Percentiles rank a stretch among this genome's conserved stretches.
These are phyloP conservation scores for Pseudogymnoascus sp. DNA, from an alignment of 2,329 filamentous ascomycete species.

Conservation along the genomic window DNA sequence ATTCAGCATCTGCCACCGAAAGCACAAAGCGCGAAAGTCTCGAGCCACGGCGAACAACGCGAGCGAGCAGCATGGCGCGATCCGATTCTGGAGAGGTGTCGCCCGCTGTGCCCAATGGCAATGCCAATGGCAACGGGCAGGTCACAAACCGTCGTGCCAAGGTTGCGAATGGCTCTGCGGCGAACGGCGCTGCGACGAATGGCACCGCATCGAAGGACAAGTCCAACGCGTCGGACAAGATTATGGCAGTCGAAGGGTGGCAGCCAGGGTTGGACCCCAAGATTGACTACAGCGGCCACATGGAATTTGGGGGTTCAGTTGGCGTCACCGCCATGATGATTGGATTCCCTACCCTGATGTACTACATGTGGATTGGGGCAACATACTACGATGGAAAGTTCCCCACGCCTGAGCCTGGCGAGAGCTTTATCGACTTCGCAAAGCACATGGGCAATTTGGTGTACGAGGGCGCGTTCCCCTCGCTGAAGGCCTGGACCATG, in stretches of 20 bases:
- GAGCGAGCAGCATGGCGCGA: slow-evolving; percentile 9
- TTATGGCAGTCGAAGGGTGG: slow-evolving; percentile 44
- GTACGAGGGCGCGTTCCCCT: slow-evolving; percentile 79
- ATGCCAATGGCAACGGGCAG: slow-evolving; percentile 13
- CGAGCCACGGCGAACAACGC: slow-evolving; percentile 18
- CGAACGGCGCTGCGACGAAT: slow-evolving; percentile 6
- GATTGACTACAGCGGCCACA: slow-evolving; percentile 53
- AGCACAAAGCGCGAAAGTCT: slow-evolving; percentile 21
- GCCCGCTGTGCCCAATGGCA: slow-evolving; percentile 8
- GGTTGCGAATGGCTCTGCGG: slow-evolving; percentile 8
- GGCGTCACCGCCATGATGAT: slow-evolving; percentile 82
- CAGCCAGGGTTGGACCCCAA: slow-evolving; percentile 50
- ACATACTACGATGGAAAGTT: slow-evolving; percentile 84
- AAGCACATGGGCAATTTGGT: slow-evolving; percentile 61
- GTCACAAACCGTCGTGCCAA: slow-evolving; percentile 3
- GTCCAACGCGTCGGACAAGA: slow-evolving; percentile 16
- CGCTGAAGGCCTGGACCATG: slow-evolving; percentile 73
- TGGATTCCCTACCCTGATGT: slow-evolving; percentile 90
- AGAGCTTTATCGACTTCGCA: slow-evolving; percentile 63
- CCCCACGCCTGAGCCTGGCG: slow-evolving; percentile 55
- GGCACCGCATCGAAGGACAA: slow-evolving; percentile 11
- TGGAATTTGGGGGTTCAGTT: slow-evolving; percentile 82
- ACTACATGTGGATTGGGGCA: slow-evolving; percentile 97
- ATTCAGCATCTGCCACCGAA: slow-evolving; percentile 29
- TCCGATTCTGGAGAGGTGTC: slow-evolving; percentile 5